phyloP scores from a whole-genome alignment of 805 yeast species.

The Saccharomycopsis fermentans region DNA sequence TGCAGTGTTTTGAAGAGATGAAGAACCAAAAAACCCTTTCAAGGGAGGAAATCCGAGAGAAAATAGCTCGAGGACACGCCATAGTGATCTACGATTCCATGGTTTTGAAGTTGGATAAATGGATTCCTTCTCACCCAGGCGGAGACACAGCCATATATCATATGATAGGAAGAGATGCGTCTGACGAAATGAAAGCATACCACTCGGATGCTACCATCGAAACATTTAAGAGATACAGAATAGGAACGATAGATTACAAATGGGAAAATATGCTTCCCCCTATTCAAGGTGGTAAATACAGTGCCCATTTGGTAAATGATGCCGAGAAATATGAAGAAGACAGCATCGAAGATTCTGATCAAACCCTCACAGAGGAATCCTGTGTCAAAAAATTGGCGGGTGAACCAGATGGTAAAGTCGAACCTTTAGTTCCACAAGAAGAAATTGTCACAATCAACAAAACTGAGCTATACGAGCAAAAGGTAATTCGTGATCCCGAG shows the following conservation, averaged over 20 bases:
- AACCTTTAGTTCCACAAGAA: conserved; percentile 45
- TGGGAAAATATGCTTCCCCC: conserved; percentile 83
- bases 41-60: conserved; percentile 40
- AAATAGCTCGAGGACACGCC: conserved; percentile 57
- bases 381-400: conserved; percentile 27
- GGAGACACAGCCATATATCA: conserved; percentile 80
- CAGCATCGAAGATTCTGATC: conserved; percentile 3
- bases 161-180: conserved; percentile 82
- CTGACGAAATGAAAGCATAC: conserved; percentile 83
- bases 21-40: conserved; percentile 23
- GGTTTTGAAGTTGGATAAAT: conserved; percentile 56
- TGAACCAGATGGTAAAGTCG: conserved; percentile 31
- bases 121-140: conserved; percentile 79
- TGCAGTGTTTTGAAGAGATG: neutral
- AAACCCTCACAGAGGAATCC: conserved; percentile 6
- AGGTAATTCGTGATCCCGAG: conserved; percentile 45
- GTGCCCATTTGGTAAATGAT: conserved; percentile 20
- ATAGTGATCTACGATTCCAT: conserved; percentile 54
- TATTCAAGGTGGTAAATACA: conserved; percentile 65
- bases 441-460: conserved; percentile 32
- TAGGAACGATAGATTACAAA: conserved; percentile 51
- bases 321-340: conserved; percentile 1
- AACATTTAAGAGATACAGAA: conserved; percentile 44
- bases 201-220: conserved; percentile 51
- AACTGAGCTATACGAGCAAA: conserved; percentile 21